Conservation (phyloP, 192 early-diverging fungal species). For the Coemansia sp. region DNA sequence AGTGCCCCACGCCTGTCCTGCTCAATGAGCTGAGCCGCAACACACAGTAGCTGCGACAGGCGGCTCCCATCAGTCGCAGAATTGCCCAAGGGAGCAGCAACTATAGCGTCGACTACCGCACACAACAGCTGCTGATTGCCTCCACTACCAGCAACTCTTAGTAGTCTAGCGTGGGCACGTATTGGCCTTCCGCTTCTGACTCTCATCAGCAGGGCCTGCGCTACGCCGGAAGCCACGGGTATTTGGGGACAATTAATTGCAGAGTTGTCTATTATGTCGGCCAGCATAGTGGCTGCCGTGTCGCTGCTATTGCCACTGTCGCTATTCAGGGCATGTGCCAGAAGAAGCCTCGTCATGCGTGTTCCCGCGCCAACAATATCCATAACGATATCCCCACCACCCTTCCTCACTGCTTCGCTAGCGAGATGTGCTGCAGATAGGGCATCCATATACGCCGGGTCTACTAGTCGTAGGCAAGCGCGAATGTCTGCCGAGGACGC, state of each 20-base stretch:
- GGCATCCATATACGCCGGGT: conserved; percentile 29
- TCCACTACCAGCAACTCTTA: neutral
- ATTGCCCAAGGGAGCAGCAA: neutral
- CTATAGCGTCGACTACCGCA: conserved; percentile 4
- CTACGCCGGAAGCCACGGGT: neutral
- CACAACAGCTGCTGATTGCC: neutral
- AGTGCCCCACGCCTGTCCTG: conserved; percentile 6
- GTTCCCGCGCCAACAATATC: conserved; percentile 16
- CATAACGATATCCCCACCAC: neutral
- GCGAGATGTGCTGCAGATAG: neutral
- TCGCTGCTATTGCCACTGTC: neutral
- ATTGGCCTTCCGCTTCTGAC: neutral
- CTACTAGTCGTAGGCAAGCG: conserved; percentile 32
- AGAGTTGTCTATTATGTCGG: conserved; percentile 20
- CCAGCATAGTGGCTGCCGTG: conserved; percentile 23
- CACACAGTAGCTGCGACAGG: conserved; percentile 26
- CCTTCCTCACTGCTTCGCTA: neutral
- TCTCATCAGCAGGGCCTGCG: conserved; percentile 7
- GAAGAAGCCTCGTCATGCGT: conserved; percentile 11
- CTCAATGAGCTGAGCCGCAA: conserved; percentile 17
- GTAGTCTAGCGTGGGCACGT: conserved; percentile 8
- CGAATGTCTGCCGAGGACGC: conserved; percentile 29
- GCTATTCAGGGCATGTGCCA: neutral
- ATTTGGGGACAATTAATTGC: neutral
- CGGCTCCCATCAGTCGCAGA: neutral